These are phyloP conservation scores for Linum tenue DNA, from an alignment of 345 rosid genomes.

Conservation along the genomic window DNA sequence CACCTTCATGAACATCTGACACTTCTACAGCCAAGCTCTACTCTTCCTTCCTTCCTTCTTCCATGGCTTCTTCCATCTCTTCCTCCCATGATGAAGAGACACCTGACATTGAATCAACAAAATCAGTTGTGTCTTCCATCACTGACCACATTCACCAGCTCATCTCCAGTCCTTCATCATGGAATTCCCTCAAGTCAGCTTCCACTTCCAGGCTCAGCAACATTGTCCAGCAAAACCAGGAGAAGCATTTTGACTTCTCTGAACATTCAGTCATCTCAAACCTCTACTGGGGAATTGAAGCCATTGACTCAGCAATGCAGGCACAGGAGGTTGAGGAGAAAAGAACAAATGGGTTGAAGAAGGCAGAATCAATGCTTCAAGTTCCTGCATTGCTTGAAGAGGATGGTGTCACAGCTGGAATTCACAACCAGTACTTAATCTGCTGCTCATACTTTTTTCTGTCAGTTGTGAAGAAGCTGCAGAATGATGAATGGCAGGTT, in stretches of 20 bases:
- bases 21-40: too few relatives aligned
- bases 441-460: constrained; percentile 14
- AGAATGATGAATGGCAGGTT: constrained; percentile 57
- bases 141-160: constrained; percentile 30
- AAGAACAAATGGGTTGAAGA: constrained; percentile 22
- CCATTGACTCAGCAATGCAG: constrained; percentile 47
- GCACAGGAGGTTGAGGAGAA: constrained; percentile 27
- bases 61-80: constrained; percentile 32
- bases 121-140: constrained; percentile 32
- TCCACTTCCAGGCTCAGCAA: constrained; percentile 34
- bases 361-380: constrained; percentile 76
- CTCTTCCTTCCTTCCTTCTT: background rate
- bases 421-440: constrained; percentile 36
- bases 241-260: constrained; percentile 43
- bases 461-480: constrained; percentile 44
- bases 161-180: constrained; percentile 19
- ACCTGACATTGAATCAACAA: constrained; percentile 34
- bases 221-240: constrained; percentile 32
- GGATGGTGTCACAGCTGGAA: constrained; percentile 52
- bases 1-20: too few relatives aligned
- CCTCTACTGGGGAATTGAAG: constrained; percentile 67
- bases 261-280: constrained; percentile 59
- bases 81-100: constrained; percentile 25
- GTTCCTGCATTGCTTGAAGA: constrained; percentile 82
- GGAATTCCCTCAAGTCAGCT: constrained; percentile 33